phyloP scores from a whole-genome alignment of 495 filamentous ascomycete species.

The Penicillium waksmanii region DNA sequence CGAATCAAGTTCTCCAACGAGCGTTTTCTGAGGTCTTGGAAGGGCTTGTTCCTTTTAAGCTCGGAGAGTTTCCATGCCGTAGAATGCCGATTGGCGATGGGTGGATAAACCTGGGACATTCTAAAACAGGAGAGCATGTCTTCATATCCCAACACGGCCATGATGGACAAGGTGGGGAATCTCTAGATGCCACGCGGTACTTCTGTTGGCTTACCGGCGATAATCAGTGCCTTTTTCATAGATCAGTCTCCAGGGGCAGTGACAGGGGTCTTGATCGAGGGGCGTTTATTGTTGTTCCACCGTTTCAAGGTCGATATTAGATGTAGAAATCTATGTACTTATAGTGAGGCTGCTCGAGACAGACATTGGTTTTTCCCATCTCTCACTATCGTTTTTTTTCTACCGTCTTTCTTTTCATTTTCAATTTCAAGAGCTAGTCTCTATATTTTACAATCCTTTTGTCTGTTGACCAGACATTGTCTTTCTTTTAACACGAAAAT shows the following conservation, averaged over 20 bases:
- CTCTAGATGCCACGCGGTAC: not conserved
- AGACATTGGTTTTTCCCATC: not conserved
- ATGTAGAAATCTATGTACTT: constrained; percentile 1
- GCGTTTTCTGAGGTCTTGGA: constrained; percentile 8
- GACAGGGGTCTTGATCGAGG: constrained; percentile 9
- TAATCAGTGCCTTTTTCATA: constrained; percentile 2
- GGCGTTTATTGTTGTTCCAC: not conserved
- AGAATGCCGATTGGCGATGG: not conserved
- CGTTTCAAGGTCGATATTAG: not conserved
- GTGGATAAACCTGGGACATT: not conserved
- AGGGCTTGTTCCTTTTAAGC: not conserved
- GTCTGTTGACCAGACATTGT: constrained; percentile 24
- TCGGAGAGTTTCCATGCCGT: not conserved
- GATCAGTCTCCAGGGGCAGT: not conserved
- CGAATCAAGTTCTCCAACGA: constrained; percentile 9
- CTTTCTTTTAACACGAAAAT: constrained; percentile 18
- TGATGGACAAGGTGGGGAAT: constrained; percentile 12
- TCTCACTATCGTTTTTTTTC: constrained; percentile 5
- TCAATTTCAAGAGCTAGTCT: constrained; percentile 16
- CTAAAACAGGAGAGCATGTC: not conserved
- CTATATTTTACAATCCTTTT: constrained; percentile 14
- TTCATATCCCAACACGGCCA: constrained; percentile 5
- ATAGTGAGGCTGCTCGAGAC: constrained; percentile 3
- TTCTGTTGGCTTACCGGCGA: constrained; percentile 8
- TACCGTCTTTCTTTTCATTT: not conserved